Evolutionary conservation across 495 filamentous ascomycete genomes (phyloP).

Genomic region (Penicillium goetzii): DNA sequence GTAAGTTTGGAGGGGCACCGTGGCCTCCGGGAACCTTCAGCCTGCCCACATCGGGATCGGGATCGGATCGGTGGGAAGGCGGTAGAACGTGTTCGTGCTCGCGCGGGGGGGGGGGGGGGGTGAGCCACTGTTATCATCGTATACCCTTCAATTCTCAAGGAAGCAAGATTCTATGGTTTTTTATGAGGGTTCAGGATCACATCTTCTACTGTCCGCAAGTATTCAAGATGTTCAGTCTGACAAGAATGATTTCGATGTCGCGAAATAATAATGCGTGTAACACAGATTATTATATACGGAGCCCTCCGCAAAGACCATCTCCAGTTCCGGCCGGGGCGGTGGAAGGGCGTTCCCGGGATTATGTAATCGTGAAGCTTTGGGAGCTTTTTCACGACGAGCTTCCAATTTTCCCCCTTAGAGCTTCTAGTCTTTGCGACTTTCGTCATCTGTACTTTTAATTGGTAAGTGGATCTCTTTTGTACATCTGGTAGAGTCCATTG

Average conservation of each 20-base stretch:
- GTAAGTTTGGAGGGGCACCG: neutral
- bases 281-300: too few relatives aligned
- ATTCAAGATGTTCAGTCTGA: too few relatives aligned
- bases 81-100: neutral
- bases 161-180: neutral
- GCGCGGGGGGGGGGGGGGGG: too few relatives aligned
- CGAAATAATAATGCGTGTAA: too few relatives aligned
- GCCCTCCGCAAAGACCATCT: neutral
- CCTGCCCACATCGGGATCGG: slow-evolving; percentile 9
- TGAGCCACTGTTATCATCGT: neutral
- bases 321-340: neutral
- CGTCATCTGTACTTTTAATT: slow-evolving; percentile 24
- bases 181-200: neutral
- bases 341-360: slow-evolving; percentile 11
- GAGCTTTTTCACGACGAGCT: slow-evolving; percentile 32
- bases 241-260: too few relatives aligned
- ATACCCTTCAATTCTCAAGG: neutral
- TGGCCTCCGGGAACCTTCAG: neutral
- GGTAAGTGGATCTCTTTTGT: slow-evolving; percentile 24
- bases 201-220: too few relatives aligned
- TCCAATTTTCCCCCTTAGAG: slow-evolving; percentile 32
- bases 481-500: neutral
- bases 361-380: slow-evolving; percentile 11
- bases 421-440: slow-evolving; percentile 17
- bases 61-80: slow-evolving; percentile 8